phyloP scores from a whole-genome alignment of 164 flowering plant species.

The Annona cherimola region DNA sequence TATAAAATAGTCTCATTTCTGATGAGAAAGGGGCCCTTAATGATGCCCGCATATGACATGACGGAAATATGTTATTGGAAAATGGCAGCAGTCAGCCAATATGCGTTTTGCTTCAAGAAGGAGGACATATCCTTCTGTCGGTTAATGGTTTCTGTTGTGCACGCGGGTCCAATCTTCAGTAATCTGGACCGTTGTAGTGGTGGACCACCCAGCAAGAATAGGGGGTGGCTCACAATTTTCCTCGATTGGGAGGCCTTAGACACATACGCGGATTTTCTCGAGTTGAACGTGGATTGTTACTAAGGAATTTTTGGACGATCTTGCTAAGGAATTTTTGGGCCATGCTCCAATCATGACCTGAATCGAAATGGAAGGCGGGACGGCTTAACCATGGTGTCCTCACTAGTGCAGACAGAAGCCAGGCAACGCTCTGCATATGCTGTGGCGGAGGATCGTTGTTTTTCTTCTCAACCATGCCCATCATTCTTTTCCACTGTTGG shows the following conservation, averaged over 20 bases:
- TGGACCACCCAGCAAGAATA: background rate
- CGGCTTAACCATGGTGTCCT: background rate
- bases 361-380: background rate
- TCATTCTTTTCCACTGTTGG: background rate
- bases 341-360: background rate
- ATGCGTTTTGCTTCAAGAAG: background rate
- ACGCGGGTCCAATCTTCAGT: background rate
- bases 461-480: background rate
- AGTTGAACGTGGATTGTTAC: background rate
- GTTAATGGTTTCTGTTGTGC: background rate
- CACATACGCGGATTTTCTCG: background rate
- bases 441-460: background rate
- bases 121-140: background rate
- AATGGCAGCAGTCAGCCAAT: background rate
- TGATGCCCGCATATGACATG: conserved; percentile 1
- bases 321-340: background rate
- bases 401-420: background rate
- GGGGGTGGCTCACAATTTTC: background rate
- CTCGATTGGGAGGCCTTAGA: background rate
- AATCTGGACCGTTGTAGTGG: background rate
- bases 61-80: background rate
- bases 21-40: background rate
- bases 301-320: background rate
- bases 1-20: background rate
- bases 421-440: background rate